Conservation (phyloP, 352 stramenopile species). For the Pythium phragmiticola region DNA sequence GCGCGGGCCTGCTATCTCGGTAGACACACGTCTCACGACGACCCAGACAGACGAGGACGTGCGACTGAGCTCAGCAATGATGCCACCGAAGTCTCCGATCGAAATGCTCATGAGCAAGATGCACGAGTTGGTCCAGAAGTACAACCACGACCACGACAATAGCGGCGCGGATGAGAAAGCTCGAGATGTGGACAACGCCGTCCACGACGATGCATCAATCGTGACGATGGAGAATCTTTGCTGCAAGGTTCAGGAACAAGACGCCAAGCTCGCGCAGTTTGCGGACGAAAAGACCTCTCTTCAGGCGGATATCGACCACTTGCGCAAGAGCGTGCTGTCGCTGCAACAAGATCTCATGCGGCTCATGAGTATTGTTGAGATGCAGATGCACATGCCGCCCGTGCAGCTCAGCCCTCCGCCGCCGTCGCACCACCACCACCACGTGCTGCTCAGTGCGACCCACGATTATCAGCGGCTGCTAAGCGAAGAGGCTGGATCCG, state of each 20-base stretch:
- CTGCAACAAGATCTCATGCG: conserved; percentile 73
- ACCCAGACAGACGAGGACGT: conserved; percentile 5
- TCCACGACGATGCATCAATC: background rate
- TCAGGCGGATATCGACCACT: conserved; percentile 44
- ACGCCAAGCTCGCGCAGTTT: conserved; percentile 31
- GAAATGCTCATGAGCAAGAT: conserved; percentile 55
- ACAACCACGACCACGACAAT: conserved; percentile 23
- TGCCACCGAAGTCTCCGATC: conserved; percentile 35
- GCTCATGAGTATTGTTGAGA: conserved; percentile 74
- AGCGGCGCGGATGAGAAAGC: background rate
- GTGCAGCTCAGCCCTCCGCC: conserved; percentile 25
- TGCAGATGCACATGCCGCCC: conserved; percentile 69
- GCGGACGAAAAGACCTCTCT: conserved; percentile 33
- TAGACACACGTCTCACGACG: conserved; percentile 16
- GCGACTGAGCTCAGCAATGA: conserved; percentile 3
- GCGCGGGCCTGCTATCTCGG: conserved; percentile 11
- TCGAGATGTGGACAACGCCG: background rate
- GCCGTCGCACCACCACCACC: background rate
- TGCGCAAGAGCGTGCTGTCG: conserved; percentile 63
- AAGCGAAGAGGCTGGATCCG: conserved; percentile 1
- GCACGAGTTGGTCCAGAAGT: conserved; percentile 55
- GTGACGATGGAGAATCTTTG: conserved; percentile 23
- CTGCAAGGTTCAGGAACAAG: conserved; percentile 32
- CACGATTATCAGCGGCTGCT: conserved; percentile 27
- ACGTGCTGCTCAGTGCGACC: conserved; percentile 2